Conservation (phyloP, 2,329 filamentous ascomycete genomes). For the Pseudopithomyces maydicus region DNA sequence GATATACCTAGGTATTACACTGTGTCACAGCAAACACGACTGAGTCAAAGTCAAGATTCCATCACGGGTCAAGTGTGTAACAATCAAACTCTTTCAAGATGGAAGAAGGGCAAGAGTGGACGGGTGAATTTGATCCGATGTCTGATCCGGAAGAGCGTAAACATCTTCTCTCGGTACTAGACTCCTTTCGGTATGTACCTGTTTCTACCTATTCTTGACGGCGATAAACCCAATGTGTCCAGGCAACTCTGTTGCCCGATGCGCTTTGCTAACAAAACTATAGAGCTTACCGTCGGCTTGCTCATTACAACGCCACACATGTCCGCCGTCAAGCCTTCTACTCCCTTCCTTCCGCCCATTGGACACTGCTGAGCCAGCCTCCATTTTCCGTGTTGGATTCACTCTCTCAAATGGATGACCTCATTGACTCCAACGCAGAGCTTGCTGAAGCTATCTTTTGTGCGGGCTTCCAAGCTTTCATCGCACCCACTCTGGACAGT, state of each 20-base stretch:
- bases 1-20: too few species aligned
- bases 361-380: slow-evolving; percentile 77
- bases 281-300: slow-evolving; percentile 82
- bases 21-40: too few species aligned
- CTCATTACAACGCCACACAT: slow-evolving; percentile 91
- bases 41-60: neutral
- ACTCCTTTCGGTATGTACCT: slow-evolving; percentile 81
- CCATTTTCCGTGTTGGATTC: slow-evolving; percentile 84
- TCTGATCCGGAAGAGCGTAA: slow-evolving; percentile 79
- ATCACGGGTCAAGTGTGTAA: neutral
- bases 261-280: neutral
- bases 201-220: neutral
- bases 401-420: slow-evolving; percentile 78
- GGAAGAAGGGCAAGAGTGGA: slow-evolving; percentile 53
- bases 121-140: slow-evolving; percentile 67
- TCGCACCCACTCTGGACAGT: slow-evolving; percentile 37
- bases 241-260: neutral
- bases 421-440: slow-evolving; percentile 86
- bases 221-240: too few species aligned
- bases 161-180: slow-evolving; percentile 80
- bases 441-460: slow-evolving; percentile 79
- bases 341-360: slow-evolving; percentile 81
- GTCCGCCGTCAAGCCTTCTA: slow-evolving; percentile 92
- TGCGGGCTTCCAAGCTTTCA: slow-evolving; percentile 40
- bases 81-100: slow-evolving; percentile 13